phyloP scores from a whole-genome alignment of 257 asterid genomes.

The Nicotiana attenuata region DNA sequence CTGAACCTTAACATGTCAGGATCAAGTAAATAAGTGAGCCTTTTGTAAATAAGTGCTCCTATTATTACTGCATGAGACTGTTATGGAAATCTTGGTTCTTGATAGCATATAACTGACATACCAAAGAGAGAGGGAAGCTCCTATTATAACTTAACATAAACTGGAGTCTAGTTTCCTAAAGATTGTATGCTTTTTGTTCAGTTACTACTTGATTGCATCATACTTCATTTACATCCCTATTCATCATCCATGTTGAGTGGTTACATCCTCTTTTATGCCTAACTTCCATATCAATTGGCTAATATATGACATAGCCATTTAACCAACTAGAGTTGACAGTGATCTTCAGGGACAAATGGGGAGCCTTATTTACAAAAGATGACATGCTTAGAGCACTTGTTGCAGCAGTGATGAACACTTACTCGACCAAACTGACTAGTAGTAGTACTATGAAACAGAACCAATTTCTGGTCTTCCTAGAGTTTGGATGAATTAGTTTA shows the following conservation, averaged over 20 bases:
- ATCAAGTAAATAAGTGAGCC: no score
- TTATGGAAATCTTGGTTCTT: not conserved
- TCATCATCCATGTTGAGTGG: not conserved
- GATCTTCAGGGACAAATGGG: no score
- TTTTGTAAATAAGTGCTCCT: no score
- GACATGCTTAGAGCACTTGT: no score
- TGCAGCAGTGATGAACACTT: no score
- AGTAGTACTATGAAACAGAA: no score
- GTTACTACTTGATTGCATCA: slow-evolving; percentile 26
- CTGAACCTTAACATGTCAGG: no score
- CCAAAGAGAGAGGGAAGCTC: not conserved
- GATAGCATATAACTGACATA: not conserved
- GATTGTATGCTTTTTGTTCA: slow-evolving; percentile 19
- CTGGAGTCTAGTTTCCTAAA: slow-evolving; percentile 4
- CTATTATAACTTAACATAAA: not conserved
- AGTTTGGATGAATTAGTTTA: no score
- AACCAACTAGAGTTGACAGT: slow-evolving; percentile 17
- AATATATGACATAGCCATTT: slow-evolving; percentile 9
- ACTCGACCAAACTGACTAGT: no score
- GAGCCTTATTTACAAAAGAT: no score
- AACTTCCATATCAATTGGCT: not conserved
- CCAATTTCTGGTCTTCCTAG: no score
- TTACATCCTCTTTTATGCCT: not conserved
- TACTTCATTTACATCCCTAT: slow-evolving; percentile 15
- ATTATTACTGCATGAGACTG: not conserved